Percentiles rank a stretch among this genome's conserved stretches.
These are phyloP conservation scores for Phaeotremella fagi DNA, from an alignment of 768 basidiomycete species.

Conservation along the genomic window DNA sequence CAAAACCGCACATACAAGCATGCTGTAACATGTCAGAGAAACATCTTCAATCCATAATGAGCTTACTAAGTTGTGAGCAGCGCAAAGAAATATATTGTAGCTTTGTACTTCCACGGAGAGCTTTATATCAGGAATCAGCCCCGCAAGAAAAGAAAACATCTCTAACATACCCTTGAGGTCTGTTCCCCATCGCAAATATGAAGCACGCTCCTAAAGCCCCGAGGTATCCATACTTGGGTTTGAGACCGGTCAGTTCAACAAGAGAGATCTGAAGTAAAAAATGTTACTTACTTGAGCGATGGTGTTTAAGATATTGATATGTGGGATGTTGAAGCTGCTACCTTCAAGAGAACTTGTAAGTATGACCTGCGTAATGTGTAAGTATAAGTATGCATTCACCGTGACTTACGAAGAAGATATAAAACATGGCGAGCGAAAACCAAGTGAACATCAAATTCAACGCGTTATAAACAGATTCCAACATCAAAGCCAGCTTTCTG, in stretches of 20 bases:
- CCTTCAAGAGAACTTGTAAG: constrained; percentile 83
- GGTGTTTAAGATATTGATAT: constrained; percentile 69
- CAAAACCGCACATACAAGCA: constrained; percentile 73
- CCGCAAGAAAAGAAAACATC: constrained; percentile 17
- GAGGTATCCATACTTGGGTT: constrained; percentile 71
- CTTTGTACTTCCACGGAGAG: constrained; percentile 78
- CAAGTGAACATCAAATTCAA: constrained; percentile 85
- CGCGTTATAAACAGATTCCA: constrained; percentile 81
- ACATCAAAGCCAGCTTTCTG: constrained; percentile 67
- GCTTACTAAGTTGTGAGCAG: constrained; percentile 33
- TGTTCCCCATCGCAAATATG: constrained; percentile 93
- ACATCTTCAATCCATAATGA: not conserved
- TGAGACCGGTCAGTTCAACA: no score
- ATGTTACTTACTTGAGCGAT: constrained; percentile 60
- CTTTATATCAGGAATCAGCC: constrained; percentile 49
- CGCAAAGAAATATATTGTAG: constrained; percentile 67
- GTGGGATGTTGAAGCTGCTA: constrained; percentile 59
- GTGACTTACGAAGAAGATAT: constrained; percentile 76
- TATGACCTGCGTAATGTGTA: constrained; percentile 58
- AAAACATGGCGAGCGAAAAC: constrained; percentile 91
- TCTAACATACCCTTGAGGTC: constrained; percentile 67
- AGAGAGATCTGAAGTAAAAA: not conserved
- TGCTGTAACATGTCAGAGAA: constrained; percentile 29
- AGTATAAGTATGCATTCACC: constrained; percentile 22
- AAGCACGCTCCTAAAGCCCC: constrained; percentile 83